Evolutionary conservation across 2,329 filamentous ascomycete species (phyloP), one percentile per base, ranked within the genome.

Genomic region (Sporothrix luriei): DNA sequence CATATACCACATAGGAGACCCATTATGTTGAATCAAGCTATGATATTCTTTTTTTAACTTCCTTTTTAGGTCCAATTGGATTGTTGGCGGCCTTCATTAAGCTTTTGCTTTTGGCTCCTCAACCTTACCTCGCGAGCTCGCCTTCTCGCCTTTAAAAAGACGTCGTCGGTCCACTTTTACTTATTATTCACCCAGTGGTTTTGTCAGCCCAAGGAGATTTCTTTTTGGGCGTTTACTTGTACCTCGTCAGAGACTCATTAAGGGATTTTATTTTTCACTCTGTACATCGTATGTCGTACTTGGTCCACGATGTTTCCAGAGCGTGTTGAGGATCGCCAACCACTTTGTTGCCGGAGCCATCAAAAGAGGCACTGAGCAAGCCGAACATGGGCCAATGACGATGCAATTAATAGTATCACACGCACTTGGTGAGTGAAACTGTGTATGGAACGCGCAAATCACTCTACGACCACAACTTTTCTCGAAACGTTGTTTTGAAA

Each of bases 121-220:
- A 26, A 21, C 57, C 38, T 62, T 62, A 26, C 21, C 40, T 43
- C 40, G 40, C 40, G 33, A n/a, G 7, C 33, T 33, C 29, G 29
- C 29, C 29, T 33, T 33, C 29, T 33, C 33, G 33, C 33, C 33
- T 33, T 33, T 33, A 43, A n/a, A 38, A 43, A 61, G 16, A 43
- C 40, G 21, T 54, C 24, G 6, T 54, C 4, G 38, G n/a, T 57
- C 54, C 54, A 11, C 54, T 57, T 57, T 57, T 57, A 7, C 9
- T 4, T 29, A 57, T 40, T 57, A 40, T 57, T 57, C 54, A 57
- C 21, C 29, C 54, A 38, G 29, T 26, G 16, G 54, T 4, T 57
- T 57, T 57, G 54, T 57, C 54, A 57, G 54, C 29, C 29, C 40
- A 40, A 19, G 38, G 13, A 57, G 6, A 57, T 16, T 57, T 19